Percentiles rank a stretch among this genome's conserved stretches.
phyloP scores from a whole-genome alignment of 2,329 filamentous ascomycete species.

The Fusarium musae region DNA sequence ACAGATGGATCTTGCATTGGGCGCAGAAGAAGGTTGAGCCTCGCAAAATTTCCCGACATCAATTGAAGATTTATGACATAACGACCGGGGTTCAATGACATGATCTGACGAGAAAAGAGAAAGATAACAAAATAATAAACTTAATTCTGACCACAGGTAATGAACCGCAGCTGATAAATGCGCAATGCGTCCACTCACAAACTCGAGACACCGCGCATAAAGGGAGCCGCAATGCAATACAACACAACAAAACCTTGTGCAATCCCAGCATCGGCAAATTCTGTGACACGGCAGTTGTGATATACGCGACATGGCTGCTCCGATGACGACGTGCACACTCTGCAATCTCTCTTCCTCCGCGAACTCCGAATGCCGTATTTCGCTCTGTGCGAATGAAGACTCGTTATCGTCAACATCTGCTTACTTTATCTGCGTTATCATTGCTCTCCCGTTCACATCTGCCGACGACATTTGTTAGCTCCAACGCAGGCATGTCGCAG shows the following conservation, averaged over 20 bases:
- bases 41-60: background rate
- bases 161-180: accelerated
- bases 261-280: background rate
- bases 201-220: background rate
- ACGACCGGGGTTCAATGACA: background rate
- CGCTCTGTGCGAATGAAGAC: background rate
- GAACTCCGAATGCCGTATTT: background rate
- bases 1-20: accelerated
- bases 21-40: no score
- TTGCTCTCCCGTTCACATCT: conserved; percentile 35
- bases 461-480: conserved; percentile 27
- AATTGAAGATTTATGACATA: background rate
- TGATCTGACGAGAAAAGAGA: background rate
- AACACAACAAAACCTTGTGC: background rate
- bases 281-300: background rate
- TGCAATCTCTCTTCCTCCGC: background rate
- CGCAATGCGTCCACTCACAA: background rate
- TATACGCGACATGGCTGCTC: background rate
- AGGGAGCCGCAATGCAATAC: background rate
- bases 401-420: background rate
- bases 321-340: background rate
- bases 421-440: conserved; percentile 5
- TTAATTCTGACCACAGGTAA: background rate
- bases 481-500: conserved; percentile 23
- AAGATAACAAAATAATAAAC: background rate